Evolutionary conservation across 257 asterid species (phyloP).

Genomic region (Lavandula angustifolia): DNA sequence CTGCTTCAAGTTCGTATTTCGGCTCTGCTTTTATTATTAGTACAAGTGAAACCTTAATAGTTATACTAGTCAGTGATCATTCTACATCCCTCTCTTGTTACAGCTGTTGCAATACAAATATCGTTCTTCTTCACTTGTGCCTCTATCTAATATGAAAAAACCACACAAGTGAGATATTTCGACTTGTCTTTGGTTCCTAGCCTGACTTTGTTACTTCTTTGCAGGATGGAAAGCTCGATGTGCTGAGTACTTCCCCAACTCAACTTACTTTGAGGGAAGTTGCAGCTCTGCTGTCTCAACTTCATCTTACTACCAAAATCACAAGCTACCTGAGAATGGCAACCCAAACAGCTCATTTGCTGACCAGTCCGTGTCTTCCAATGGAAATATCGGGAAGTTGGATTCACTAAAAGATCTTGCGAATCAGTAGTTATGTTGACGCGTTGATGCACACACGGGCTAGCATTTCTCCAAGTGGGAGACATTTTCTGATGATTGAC

Average conservation of each 20-base stretch:
- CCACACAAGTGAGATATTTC: no score
- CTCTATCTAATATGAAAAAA: no score
- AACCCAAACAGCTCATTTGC: slow-evolving; percentile 34
- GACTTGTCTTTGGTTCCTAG: slow-evolving; percentile 3
- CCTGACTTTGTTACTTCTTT: slow-evolving; percentile 27
- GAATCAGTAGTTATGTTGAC: slow-evolving; percentile 43
- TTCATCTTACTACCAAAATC: slow-evolving; percentile 33
- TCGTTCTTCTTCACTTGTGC: no score
- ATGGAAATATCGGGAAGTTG: slow-evolving; percentile 62
- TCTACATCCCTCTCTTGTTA: neutral
- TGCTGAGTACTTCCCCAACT: slow-evolving; percentile 71
- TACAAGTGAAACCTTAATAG: neutral
- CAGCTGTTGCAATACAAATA: no score
- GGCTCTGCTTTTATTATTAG: slow-evolving; percentile 15
- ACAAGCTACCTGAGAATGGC: slow-evolving; percentile 44
- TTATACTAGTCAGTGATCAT: neutral
- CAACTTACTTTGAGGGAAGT: slow-evolving; percentile 76
- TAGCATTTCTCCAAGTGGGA: neutral
- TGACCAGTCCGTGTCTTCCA: slow-evolving; percentile 44
- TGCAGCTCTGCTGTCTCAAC: slow-evolving; percentile 59
- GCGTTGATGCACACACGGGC: no score
- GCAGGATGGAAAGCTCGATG: slow-evolving; percentile 88
- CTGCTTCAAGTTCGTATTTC: slow-evolving; percentile 67
- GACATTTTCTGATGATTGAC: no score
- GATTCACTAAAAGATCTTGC: slow-evolving; percentile 57